Evolutionary conservation across 1,284 basidiomycete species (phyloP), one percentile per base, ranked within the genome.

Genomic region (Sporisorium graminicola): DNA sequence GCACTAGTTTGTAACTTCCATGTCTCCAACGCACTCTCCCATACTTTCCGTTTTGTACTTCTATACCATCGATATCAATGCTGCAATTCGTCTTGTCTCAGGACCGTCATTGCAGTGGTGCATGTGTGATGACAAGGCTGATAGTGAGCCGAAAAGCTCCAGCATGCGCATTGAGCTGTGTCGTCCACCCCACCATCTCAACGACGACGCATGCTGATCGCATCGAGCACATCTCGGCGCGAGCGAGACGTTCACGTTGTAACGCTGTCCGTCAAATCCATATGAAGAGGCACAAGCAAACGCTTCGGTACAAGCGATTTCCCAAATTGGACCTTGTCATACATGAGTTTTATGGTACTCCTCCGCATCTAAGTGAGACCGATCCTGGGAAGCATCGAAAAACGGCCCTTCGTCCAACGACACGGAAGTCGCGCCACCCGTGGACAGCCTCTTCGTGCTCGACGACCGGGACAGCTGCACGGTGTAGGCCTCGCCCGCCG

Each of bases 361-460:
- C 3, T 27, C 24, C 16, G 1, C 5, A 24, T 14, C 16, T 7
- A 20, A 10, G 16, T n/a, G 14, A 24, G 18, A 2, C 5, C 13
- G 33, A 31, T 42, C 55, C 62, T 72, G 58, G 0, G 33, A 42
- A 42, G 69, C 63, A 24, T 72, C 69, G 13, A 62, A 63, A 46
- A 65, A 72, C 12, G 69, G 63, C 31, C 65, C 55, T 20, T 62
- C 63, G 13, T 70, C 67, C 0, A 58, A 22, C 24, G 58, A 61
- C 3, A 65, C 51, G 13, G 58, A 51, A 20, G 69, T 65, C 12
- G 40, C 59, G 0, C 24, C 59, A 1, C 55, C 58, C 18, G 31
- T 54, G 1, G 67, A 59, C 2, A 24, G 5, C 24, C 46, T 26
- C 14, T 47, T 29, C 6, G 31, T 22, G 13, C 61, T 60, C 6